Conservation (phyloP, 2,329 filamentous ascomycete genomes). For the Pseudogymnoascus sp. region DNA sequence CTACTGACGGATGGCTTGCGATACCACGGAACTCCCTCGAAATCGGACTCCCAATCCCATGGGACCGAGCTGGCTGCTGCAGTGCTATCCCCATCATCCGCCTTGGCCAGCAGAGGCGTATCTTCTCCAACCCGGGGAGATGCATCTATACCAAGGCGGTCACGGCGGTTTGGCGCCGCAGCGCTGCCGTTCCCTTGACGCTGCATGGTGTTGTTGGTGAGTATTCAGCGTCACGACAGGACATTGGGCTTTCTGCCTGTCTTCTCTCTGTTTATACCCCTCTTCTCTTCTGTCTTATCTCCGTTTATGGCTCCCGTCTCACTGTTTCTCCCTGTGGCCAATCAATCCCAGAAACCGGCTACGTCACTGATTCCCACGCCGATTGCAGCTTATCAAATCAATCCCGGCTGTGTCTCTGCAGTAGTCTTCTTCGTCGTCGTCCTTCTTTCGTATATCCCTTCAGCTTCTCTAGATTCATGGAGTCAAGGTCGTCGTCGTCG, state of each 20-base stretch:
- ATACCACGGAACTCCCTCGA: slow-evolving; percentile 53
- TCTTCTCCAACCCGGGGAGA: background rate
- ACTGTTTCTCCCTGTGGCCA: background rate
- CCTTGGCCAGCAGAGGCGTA: background rate
- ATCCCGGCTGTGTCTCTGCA: background rate
- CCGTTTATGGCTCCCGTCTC: background rate
- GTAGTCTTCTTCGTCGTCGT: background rate
- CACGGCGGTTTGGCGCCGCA: background rate
- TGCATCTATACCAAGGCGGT: background rate
- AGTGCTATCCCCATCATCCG: background rate
- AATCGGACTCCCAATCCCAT: slow-evolving; percentile 49
- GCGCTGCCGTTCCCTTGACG: background rate
- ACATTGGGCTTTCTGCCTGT: background rate
- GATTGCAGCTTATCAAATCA: background rate
- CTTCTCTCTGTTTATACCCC: background rate
- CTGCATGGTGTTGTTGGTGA: background rate
- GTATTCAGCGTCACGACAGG: background rate
- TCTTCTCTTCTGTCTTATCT: background rate
- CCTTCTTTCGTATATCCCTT: background rate
- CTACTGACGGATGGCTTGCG: slow-evolving; percentile 49
- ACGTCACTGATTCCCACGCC: background rate
- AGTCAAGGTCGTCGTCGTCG: background rate
- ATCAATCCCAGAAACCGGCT: background rate
- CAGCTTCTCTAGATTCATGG: background rate
- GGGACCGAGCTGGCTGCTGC: background rate